Base-by-base conservation (phyloP, 2,329 filamentous ascomycete genomes). In the Chaetomium sp. region DNA sequence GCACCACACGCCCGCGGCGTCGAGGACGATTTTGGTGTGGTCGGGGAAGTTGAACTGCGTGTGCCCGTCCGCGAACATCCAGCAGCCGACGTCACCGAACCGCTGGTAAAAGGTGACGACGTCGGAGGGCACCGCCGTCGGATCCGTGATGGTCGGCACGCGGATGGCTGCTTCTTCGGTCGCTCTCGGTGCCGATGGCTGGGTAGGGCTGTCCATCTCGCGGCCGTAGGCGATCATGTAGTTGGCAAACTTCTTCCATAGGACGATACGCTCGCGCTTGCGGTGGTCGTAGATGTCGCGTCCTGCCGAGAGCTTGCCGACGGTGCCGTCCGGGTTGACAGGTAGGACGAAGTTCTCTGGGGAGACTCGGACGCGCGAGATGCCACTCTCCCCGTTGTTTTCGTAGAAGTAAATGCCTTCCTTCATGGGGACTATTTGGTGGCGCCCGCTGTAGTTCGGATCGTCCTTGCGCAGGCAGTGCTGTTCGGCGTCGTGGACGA, bases 31-130 rank as follows among this genome's bases (percentile, higher is more conserved):
- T 78, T 95, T 95, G 65, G 91, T 94, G 75, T 95, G 91, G 70
- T 95, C 91, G 2, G 91, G 91, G 75, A 95, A 95, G 78, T 95
- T 94, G 78, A 94, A 91, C 85, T 63, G 90, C 69, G 93, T 83
- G 71, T 91, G 90, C 2, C 91, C 91, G 74, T 94, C 90, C 63
- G 85, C 86, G 72, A 94, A 94, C 57, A 88, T 87, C 90, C 90
- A 93, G 76, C 91, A 90, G 19, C 90, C 90, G 33, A 93, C 90
- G 71, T 91, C 90, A 51, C 91, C 90, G 66, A 92, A 89, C 56
- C 91, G 83, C 78, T 94, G 91, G 74, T 93, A 94, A 70, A 93
- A 93, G 1, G 88, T 90, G 53, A 93, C 89, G 58, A 93, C 79
- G 68, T 88, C 86, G 45, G 80, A 78, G 45, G 79, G 76, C 35